Percentiles rank a stretch among this genome's conserved stretches.
These are phyloP conservation scores for Byssothecium circinans DNA, from an alignment of 2,329 filamentous ascomycete species.

Conservation along the genomic window DNA sequence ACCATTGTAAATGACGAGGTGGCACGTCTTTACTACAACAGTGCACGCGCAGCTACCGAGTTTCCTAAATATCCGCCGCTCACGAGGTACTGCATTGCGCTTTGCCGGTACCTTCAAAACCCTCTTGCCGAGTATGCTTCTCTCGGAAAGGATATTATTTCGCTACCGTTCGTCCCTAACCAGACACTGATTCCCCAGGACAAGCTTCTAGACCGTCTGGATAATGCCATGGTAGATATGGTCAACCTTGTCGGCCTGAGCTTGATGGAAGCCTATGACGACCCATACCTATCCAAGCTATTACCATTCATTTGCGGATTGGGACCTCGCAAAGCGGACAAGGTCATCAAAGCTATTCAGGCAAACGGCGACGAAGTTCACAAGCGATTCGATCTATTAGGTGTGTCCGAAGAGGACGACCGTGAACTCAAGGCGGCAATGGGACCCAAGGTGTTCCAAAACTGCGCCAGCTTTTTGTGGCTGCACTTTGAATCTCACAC, in stretches of 20 bases:
- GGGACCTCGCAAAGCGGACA: slow-evolving; percentile 85
- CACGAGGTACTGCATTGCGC: slow-evolving; percentile 83
- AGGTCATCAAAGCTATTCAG: slow-evolving; percentile 86
- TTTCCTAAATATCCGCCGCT: slow-evolving; percentile 79
- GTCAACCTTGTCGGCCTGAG: slow-evolving; percentile 96
- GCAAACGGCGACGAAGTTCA: slow-evolving; percentile 84
- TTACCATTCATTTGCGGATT: slow-evolving; percentile 89
- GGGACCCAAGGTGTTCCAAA: slow-evolving; percentile 89
- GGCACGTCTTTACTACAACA: slow-evolving; percentile 93
- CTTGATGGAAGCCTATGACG: slow-evolving; percentile 85
- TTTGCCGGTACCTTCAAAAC: slow-evolving; percentile 91
- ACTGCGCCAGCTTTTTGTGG: slow-evolving; percentile 93
- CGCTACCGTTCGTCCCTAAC: slow-evolving; percentile 84
- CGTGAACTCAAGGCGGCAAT: slow-evolving; percentile 54
- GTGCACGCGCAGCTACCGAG: slow-evolving; percentile 74
- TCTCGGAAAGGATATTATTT: slow-evolving; percentile 82
- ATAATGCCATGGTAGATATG: slow-evolving; percentile 98
- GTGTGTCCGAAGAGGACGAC: slow-evolving; percentile 74
- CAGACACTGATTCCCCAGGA: slow-evolving; percentile 88
- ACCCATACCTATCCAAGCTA: slow-evolving; percentile 80
- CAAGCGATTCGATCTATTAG: slow-evolving; percentile 83
- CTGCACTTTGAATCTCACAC: slow-evolving; percentile 86
- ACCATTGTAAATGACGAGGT: slow-evolving; percentile 95
- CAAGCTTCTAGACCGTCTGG: slow-evolving; percentile 80
- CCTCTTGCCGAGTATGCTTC: slow-evolving; percentile 96